Evolutionary conservation across 2,329 filamentous ascomycete species (phyloP).

Genomic region (Penicillium digitatum): DNA sequence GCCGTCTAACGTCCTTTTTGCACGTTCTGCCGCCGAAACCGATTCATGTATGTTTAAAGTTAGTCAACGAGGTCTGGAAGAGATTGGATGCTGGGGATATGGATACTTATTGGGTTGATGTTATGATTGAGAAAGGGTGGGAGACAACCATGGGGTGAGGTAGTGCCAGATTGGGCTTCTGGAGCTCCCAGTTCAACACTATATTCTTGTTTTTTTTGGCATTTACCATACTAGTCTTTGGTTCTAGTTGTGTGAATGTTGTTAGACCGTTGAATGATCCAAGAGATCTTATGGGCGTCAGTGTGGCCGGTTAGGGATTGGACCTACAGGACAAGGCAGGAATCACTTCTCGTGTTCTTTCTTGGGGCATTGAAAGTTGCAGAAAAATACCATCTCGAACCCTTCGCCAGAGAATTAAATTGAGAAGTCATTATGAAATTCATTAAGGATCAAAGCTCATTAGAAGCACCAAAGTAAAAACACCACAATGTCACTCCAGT

Average conservation of each 20-base stretch:
- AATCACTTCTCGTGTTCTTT: not conserved
- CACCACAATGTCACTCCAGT: not conserved
- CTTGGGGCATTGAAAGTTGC: no score
- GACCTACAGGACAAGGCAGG: not conserved
- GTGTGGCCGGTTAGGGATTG: not conserved
- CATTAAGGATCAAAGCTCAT: not conserved
- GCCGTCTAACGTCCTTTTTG: slow-evolving; percentile 45
- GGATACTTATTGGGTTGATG: slow-evolving; percentile 53
- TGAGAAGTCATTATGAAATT: not conserved
- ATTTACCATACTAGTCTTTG: not conserved
- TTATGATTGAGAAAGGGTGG: slow-evolving; percentile 56
- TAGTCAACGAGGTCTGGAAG: slow-evolving; percentile 53
- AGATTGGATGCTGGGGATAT: slow-evolving; percentile 47
- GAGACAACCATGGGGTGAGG: slow-evolving; percentile 51
- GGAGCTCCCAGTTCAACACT: not conserved
- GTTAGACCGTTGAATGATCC: not conserved
- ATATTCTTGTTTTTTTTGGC: not conserved
- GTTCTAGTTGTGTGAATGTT: not conserved
- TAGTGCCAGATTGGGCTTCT: not conserved
- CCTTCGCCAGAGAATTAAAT: not conserved
- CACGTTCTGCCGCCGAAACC: slow-evolving; percentile 52
- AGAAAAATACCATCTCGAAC: no score
- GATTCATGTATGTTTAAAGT: slow-evolving; percentile 47
- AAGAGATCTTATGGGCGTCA: no score
- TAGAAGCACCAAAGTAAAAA: not conserved